These are phyloP conservation scores for Heimioporus sp. DNA, from an alignment of 768 basidiomycete species.

Conservation along the genomic window DNA sequence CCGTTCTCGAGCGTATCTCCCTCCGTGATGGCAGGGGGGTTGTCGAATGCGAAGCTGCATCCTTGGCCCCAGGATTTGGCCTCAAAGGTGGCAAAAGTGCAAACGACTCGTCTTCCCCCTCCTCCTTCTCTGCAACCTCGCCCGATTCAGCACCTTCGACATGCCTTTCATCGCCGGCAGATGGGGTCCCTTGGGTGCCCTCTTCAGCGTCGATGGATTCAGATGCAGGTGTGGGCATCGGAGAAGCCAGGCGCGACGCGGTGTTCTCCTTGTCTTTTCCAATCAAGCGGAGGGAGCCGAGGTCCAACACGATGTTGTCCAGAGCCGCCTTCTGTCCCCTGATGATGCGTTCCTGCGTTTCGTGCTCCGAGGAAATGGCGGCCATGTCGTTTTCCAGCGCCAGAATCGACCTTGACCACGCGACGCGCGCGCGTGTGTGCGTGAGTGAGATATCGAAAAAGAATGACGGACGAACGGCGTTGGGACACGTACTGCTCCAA, in stretches of 20 bases:
- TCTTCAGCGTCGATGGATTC: conserved; percentile 34
- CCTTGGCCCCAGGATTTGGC: conserved; percentile 32
- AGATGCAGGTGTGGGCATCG: conserved; percentile 48
- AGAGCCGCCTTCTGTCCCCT: conserved; percentile 67
- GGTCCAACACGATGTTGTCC: conserved; percentile 60
- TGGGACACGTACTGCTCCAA: conserved; percentile 62
- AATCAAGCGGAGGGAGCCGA: conserved; percentile 59
- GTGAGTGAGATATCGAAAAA: not conserved
- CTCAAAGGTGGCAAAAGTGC: conserved; percentile 25
- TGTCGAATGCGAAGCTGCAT: conserved; percentile 33
- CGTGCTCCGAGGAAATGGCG: conserved; percentile 71
- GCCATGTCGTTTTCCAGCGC: conserved; percentile 76
- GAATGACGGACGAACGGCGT: too few species aligned
- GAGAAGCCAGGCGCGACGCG: conserved; percentile 39
- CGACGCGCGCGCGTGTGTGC: not conserved
- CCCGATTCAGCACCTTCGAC: conserved; percentile 43
- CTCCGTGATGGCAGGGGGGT: conserved; percentile 28
- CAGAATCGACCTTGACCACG: conserved; percentile 56
- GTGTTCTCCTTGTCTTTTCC: conserved; percentile 62
- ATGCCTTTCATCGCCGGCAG: conserved; percentile 33
- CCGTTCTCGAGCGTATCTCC: conserved; percentile 19
- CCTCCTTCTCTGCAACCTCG: conserved; percentile 39
- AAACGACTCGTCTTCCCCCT: conserved; percentile 36
- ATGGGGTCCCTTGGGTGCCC: conserved; percentile 18
- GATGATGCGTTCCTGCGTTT: conserved; percentile 64